Percentiles rank a stretch among this genome's conserved stretches.
Conservation (phyloP, 2,329 filamentous ascomycete species). For the Trichoderma sp. region DNA sequence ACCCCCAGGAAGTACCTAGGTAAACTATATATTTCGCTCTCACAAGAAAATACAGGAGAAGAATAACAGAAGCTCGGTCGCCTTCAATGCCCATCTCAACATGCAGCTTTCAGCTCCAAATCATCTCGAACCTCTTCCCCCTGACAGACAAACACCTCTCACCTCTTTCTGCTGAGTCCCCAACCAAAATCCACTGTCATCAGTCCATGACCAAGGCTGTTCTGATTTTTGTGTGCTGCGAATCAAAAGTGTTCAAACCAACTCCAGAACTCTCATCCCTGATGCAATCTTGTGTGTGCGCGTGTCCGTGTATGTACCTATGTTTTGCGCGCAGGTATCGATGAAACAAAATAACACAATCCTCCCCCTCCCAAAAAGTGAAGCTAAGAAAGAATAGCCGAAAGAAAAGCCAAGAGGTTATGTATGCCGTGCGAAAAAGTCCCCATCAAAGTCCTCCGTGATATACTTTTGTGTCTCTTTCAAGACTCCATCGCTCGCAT, state of each 20-base stretch:
- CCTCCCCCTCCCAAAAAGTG: background rate
- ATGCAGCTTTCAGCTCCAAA: too few species aligned
- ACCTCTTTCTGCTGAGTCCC: too few species aligned
- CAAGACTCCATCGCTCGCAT: background rate
- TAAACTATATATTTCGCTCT: background rate
- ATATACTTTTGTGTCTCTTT: conserved; percentile 3
- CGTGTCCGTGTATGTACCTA: too few species aligned
- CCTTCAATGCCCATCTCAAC: background rate
- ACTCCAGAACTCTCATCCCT: conserved; percentile 18
- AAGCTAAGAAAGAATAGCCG: background rate
- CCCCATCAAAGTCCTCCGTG: background rate
- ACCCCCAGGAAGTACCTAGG: background rate
- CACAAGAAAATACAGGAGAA: background rate
- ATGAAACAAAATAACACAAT: conserved; percentile 12
- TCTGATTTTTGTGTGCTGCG: background rate
- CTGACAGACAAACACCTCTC: too few species aligned
- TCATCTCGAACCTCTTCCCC: background rate
- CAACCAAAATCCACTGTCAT: background rate
- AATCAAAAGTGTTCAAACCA: conserved; percentile 3
- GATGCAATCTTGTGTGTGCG: conserved; percentile 19
- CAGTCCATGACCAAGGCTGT: background rate
- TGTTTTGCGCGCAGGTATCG: conserved; percentile 10
- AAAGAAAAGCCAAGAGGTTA: background rate
- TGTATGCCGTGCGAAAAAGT: conserved; percentile 8
- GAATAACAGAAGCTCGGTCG: background rate